These are phyloP conservation scores for Didymosphaeria variabile DNA, from an alignment of 2,329 filamentous ascomycete species.

Conservation along the genomic window DNA sequence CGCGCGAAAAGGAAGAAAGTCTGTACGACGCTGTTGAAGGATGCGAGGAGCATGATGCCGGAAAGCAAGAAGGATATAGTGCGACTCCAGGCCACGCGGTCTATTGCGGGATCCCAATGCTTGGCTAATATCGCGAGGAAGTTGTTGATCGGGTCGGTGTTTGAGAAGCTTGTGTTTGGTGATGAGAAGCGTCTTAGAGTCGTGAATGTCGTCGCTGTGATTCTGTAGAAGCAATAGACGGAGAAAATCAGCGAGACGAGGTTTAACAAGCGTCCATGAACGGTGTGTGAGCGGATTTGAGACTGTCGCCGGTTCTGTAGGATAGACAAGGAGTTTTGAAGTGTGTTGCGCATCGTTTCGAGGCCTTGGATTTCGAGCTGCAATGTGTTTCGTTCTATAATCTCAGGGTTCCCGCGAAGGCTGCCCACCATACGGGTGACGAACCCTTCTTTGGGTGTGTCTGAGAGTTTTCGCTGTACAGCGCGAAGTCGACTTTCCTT, in stretches of 20 bases:
- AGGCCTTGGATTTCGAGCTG: slow-evolving; percentile 81
- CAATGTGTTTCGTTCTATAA: slow-evolving; percentile 63
- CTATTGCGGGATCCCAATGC: slow-evolving; percentile 83
- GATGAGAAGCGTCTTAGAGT: slow-evolving; percentile 69
- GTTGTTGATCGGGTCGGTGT: slow-evolving; percentile 84
- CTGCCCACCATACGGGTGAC: slow-evolving; percentile 78
- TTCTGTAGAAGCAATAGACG: slow-evolving; percentile 84
- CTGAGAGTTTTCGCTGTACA: slow-evolving; percentile 70
- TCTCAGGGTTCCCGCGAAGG: slow-evolving; percentile 69
- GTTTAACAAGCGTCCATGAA: slow-evolving; percentile 70
- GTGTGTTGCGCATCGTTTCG: slow-evolving; percentile 78
- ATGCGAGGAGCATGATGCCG: slow-evolving; percentile 82
- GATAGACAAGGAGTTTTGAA: slow-evolving; percentile 71
- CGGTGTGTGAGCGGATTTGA: slow-evolving; percentile 73
- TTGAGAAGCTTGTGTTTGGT: slow-evolving; percentile 65
- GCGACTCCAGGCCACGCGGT: slow-evolving; percentile 83
- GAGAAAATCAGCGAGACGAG: slow-evolving; percentile 75
- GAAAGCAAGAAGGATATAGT: slow-evolving; percentile 86
- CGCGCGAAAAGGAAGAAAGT: slow-evolving; percentile 83
- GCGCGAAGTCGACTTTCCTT: slow-evolving; percentile 78
- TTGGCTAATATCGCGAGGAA: slow-evolving; percentile 80
- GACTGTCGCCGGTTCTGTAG: slow-evolving; percentile 70
- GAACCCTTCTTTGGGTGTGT: slow-evolving; percentile 64
- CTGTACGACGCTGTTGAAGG: slow-evolving; percentile 83
- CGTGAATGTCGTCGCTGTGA: slow-evolving; percentile 75